Base-by-base conservation (phyloP, 1,139 yeast species). In the Suhomyces choctaworum region DNA sequence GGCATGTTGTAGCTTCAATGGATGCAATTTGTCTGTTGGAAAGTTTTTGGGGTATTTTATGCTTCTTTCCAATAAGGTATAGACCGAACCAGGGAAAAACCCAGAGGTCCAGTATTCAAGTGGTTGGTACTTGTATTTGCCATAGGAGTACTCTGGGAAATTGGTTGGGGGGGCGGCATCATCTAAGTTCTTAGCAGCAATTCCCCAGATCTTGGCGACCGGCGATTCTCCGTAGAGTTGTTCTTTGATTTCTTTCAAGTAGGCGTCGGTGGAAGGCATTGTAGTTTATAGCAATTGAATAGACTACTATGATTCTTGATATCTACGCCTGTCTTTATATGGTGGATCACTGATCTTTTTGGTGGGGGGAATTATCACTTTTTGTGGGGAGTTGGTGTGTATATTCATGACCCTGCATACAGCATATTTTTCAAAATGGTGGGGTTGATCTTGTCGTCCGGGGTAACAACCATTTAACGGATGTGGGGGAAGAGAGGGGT, bases 61-160 rank as follows among this genome's bases (percentile, higher is more conserved):
- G 6, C 34, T 27, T 19, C 62, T 43, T 37, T 56, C 62, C 9
- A 47, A 34, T 10, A 56, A 30, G 2, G 50, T 44, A 32, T 49
- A 51, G 2, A 56, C 31, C 4, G 52, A 44, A 1, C 60, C 60
- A 2, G 60, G 59, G 32, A 56, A 56, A 40, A 53, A 56, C 7
- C 60, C 60, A 8, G 54, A 36, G 2, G 60, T 56, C 60, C 60
- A 55, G 43, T 51, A 50, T n/a, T 50, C 47, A 16, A 44, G 41
- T n/a, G 43, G 48, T 16, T 48, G 41, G 34, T 33, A 49, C 6
- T 35, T 29, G 34, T 53, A 54, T 26, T 41, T 36, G 4, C 38
- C 39, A 24, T 28, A 37, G 5, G 43, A 34, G 22, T 45, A 44
- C 16, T 46, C 46, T 6, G 51, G 49, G 24, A 38, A 38, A 16